A percentile compares a stretch with the other conserved stretches of the same genome.
Conservation (phyloP, 2,329 filamentous ascomycete genomes). For the Blastomyces silverae region DNA sequence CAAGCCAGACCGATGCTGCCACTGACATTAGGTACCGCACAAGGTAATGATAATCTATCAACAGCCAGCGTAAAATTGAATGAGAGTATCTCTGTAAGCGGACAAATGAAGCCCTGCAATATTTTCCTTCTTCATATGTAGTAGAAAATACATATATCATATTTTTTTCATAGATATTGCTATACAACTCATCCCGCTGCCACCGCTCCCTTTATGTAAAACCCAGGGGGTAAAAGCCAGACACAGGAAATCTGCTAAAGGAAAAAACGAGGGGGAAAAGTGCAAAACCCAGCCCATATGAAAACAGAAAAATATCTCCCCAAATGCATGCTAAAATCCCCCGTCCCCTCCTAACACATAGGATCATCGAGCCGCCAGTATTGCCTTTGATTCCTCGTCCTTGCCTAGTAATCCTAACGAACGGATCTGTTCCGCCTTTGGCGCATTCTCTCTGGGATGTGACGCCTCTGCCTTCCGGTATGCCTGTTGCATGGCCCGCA, state of each 20-base stretch:
- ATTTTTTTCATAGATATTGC: not conserved
- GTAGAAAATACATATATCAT: not conserved
- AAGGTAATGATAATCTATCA: not conserved
- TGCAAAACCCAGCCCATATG: not conserved
- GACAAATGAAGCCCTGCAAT: not conserved
- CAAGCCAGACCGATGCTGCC: not conserved
- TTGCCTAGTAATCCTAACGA: slow-evolving; percentile 77
- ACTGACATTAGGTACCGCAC: not conserved
- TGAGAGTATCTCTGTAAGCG: not conserved
- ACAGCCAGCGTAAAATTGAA: not conserved
- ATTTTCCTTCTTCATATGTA: not conserved
- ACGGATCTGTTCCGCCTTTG: slow-evolving; percentile 78
- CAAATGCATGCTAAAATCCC: slow-evolving; percentile 1
- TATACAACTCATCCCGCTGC: not conserved
- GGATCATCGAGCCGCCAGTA: slow-evolving; percentile 30
- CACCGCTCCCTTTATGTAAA: not conserved
- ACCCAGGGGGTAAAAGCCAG: not conserved
- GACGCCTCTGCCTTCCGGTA: slow-evolving; percentile 73
- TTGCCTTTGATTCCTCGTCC: slow-evolving; percentile 68
- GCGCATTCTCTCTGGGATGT: slow-evolving; percentile 70
- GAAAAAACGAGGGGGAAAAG: slow-evolving; percentile 20
- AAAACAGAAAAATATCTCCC: slow-evolving; percentile 1
- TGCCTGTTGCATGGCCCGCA: slow-evolving; percentile 70
- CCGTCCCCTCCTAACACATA: slow-evolving; percentile 15
- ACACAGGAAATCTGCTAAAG: not conserved